phyloP scores from a whole-genome alignment of 1,139 yeast genomes.

The Yamadazyma songkhlaensis region DNA sequence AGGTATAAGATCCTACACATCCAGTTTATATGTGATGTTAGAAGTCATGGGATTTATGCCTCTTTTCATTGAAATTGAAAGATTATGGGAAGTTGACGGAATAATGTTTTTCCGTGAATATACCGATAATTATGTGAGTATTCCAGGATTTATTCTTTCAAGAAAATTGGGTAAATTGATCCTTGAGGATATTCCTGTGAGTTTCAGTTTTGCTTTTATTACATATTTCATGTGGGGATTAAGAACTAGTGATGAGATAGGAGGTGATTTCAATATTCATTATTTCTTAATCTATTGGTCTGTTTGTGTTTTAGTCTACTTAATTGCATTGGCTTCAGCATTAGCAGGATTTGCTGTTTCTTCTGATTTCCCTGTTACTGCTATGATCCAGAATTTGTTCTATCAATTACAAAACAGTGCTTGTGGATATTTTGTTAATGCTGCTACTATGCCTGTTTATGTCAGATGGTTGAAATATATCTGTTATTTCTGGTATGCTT shows the following conservation, averaged over 20 bases:
- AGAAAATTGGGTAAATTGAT: constrained; percentile 65
- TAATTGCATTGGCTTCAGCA: constrained; percentile 56
- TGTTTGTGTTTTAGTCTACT: constrained; percentile 52
- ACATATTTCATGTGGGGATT: constrained; percentile 82
- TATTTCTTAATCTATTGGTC: constrained; percentile 64
- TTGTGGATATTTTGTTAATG: constrained; percentile 78
- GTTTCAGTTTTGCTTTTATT: constrained; percentile 55
- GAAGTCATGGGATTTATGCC: constrained; percentile 71
- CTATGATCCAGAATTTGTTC: constrained; percentile 59
- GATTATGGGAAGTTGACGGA: constrained; percentile 70
- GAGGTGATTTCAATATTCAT: constrained; percentile 22
- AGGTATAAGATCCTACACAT: constrained; percentile 66
- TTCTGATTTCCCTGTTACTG: constrained; percentile 63
- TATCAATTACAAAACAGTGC: constrained; percentile 76
- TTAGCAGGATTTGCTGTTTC: constrained; percentile 56
- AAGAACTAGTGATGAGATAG: constrained; percentile 25
- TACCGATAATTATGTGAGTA: constrained; percentile 65
- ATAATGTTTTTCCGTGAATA: constrained; percentile 70
- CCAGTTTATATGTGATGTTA: constrained; percentile 60
- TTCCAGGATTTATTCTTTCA: constrained; percentile 65
- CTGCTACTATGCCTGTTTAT: constrained; percentile 75
- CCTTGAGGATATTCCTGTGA: constrained; percentile 68
- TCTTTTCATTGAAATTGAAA: constrained; percentile 67
- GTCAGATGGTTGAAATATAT: constrained; percentile 81
- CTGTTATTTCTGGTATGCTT: constrained; percentile 75